Base-by-base conservation (phyloP, 345 rosid species). In the Eucalyptus sp. region DNA sequence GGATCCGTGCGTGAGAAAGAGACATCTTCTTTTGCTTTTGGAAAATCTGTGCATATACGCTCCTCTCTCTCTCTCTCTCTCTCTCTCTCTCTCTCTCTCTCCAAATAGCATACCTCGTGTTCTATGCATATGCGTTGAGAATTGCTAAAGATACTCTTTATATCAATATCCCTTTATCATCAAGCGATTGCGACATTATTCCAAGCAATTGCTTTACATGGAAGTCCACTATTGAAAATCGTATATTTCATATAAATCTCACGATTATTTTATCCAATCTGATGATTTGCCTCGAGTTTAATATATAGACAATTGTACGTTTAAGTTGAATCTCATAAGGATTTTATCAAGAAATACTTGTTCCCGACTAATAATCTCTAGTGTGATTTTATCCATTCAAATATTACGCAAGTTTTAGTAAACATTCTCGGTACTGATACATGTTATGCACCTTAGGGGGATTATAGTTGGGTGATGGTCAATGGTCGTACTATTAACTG, bases 1-100 rank as follows among this genome's bases (percentile, higher is more conserved):
- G 99, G 99, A 97, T 97, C 99, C 94, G 99, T 92, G 97, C 91
- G 86, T 94, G 97, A 94, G 97, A 96, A 96, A 95, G 96, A 94
- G 97, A 96, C 97, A 90, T 92, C 94, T 92, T 90, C 94, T 94
- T 94, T 90, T 83, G 87, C 41, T 92, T 92, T 51, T 33, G 84
- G 84, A 76, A 76, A 76, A 76, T 41, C 51, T 71, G 25, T 71
- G 54, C 50, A 64, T 43, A 83, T 22, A 33, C 46, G 31, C 37
- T 64, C 68, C 51, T n/a, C 84, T 50, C 79, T 68, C 52, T 46
- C n/a, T n/a, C n/a, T n/a, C 17, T 49, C 41, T 62, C 25, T 88
- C 13, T 52, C 89, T 71, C 37, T 54, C 88, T 79, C 80, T 89
- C 50, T 51, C 64, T 43, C 80, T 41, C 41, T 56, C 44, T 33